These are phyloP conservation scores for Escovopsis sp. DNA, from an alignment of 2,329 filamentous ascomycete genomes.

Conservation along the genomic window DNA sequence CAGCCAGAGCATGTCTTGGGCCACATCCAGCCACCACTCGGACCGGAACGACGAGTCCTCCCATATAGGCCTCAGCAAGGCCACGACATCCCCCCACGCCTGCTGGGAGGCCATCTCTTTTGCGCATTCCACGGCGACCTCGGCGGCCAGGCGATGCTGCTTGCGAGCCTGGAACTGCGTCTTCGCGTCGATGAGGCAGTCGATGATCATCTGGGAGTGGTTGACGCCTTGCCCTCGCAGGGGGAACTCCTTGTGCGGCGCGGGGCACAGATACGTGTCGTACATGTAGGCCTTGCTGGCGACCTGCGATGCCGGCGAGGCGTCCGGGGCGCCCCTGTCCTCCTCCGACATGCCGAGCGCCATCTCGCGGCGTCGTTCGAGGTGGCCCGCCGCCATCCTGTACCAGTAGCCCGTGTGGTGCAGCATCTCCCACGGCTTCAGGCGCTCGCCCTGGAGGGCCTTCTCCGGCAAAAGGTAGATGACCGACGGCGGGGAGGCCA, in stretches of 20 bases:
- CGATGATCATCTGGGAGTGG: constrained; percentile 39
- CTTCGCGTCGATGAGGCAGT: constrained; percentile 34
- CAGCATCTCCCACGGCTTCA: constrained; percentile 47
- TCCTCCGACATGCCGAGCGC: constrained; percentile 44
- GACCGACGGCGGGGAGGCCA: constrained; percentile 26
- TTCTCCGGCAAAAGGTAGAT: constrained; percentile 45
- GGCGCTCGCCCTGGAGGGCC: constrained; percentile 36
- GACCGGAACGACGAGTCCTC: constrained; percentile 37
- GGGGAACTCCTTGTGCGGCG: constrained; percentile 44
- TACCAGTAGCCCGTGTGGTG: constrained; percentile 57
- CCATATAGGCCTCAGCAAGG: constrained; percentile 42
- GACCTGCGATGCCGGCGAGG: constrained; percentile 28
- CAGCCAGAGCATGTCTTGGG: constrained; percentile 46
- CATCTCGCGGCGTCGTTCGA: constrained; percentile 34
- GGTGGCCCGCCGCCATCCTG: constrained; percentile 42
- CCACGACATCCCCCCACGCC: constrained; percentile 38
- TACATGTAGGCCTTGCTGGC: constrained; percentile 38
- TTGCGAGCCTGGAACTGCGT: constrained; percentile 37
- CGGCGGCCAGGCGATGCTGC: constrained; percentile 37
- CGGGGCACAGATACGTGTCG: constrained; percentile 51
- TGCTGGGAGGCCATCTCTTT: constrained; percentile 36
- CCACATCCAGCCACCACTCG: constrained; percentile 44
- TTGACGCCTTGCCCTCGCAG: constrained; percentile 34
- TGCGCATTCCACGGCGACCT: constrained; percentile 41
- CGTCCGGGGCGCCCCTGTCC: constrained; percentile 34